Conservation (phyloP, 208 protist species). For the Porcisia hertigi region DNA sequence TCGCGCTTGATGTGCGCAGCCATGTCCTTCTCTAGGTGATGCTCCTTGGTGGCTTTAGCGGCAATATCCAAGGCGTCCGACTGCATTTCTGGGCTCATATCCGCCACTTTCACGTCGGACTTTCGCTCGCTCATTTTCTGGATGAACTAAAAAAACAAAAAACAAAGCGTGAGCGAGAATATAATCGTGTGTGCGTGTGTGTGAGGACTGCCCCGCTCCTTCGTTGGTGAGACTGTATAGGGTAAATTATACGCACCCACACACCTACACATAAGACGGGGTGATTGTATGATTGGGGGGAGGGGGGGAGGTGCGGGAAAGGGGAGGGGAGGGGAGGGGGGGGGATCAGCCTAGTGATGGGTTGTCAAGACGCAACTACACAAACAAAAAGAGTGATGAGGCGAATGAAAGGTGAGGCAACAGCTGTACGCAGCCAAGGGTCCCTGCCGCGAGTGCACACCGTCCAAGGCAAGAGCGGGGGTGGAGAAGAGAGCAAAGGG, state of each 20-base stretch:
- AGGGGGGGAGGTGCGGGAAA: neutral
- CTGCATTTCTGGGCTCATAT: constrained; percentile 96
- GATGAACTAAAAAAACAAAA: no score
- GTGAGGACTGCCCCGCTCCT: neutral
- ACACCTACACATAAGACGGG: no score
- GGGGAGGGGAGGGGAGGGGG: neutral
- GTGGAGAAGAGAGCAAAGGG: neutral
- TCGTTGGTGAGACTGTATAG: neutral
- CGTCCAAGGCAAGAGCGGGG: no score
- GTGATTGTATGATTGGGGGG: no score
- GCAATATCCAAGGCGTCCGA: constrained; percentile 98
- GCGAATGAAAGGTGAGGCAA: neutral
- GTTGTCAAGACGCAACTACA: no score
- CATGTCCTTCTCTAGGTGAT: constrained; percentile 99
- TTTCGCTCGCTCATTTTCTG: constrained; percentile 80
- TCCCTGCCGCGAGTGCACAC: neutral
- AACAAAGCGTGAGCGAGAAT: neutral
- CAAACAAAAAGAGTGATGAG: neutral
- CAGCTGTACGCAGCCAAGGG: neutral
- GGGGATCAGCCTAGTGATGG: no score
- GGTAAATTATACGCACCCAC: neutral
- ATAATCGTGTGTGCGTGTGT: constrained; percentile 5
- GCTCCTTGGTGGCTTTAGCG: constrained; percentile 97
- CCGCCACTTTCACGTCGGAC: constrained; percentile 91
- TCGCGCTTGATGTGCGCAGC: constrained; percentile 99